phyloP scores from a whole-genome alignment of 2,329 filamentous ascomycete species.

The Sordariomycetes sp. region DNA sequence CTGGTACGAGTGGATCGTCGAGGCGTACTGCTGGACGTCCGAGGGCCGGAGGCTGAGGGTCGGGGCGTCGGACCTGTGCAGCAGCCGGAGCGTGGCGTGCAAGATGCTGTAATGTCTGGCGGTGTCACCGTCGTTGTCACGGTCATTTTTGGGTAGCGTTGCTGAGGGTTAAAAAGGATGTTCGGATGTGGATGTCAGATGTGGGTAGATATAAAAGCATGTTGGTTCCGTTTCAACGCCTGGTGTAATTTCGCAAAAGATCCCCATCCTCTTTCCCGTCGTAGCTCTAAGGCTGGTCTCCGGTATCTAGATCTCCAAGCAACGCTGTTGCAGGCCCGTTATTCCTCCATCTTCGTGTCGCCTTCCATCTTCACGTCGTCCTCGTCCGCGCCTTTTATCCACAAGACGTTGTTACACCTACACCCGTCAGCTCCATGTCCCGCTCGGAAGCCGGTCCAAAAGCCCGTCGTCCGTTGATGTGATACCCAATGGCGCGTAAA shows the following conservation, averaged over 20 bases:
- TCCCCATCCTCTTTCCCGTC: background rate
- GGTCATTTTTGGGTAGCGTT: too few relatives aligned
- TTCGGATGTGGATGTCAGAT: background rate
- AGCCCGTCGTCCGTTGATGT: background rate
- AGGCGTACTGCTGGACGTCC: conserved; percentile 59
- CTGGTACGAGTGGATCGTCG: conserved; percentile 97
- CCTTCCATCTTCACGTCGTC: too few relatives aligned
- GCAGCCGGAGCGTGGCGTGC: conserved; percentile 56
- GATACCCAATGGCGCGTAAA: background rate
- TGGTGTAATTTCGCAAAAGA: background rate
- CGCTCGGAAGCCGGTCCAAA: background rate
- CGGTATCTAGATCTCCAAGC: background rate
- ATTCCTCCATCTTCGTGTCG: conserved; percentile 44
- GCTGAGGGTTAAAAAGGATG: background rate
- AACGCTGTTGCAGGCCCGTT: conserved; percentile 4
- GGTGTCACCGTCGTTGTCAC: too few relatives aligned
- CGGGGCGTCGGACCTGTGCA: conserved; percentile 52
- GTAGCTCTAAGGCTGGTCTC: background rate
- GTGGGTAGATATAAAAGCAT: background rate
- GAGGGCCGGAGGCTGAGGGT: conserved; percentile 51
- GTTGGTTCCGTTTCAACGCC: background rate
- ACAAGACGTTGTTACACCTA: conserved; percentile 95
- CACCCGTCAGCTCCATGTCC: background rate
- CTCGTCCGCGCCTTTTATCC: conserved; percentile 54
- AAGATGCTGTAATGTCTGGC: conserved; percentile 45